Evolutionary conservation across 2,329 filamentous ascomycete species (phyloP).

Genomic region (Paraconiothyrium brasiliense): DNA sequence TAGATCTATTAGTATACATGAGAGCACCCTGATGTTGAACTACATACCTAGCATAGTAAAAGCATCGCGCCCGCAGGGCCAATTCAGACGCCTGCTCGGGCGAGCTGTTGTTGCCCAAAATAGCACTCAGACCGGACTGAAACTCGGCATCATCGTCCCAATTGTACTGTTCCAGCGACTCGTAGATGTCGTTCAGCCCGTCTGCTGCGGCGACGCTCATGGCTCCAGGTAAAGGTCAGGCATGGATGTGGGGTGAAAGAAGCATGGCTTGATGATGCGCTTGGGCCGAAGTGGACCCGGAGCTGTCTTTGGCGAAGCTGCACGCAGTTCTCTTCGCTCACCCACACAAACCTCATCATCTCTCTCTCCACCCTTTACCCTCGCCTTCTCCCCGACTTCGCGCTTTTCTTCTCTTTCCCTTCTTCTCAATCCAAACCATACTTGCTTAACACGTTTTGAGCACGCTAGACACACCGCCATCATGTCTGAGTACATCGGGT

Average conservation of each 20-base stretch:
- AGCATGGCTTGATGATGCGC: slow-evolving; percentile 1
- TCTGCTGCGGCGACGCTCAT: slow-evolving; percentile 39
- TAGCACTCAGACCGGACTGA: slow-evolving; percentile 72
- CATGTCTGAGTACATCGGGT: slow-evolving; percentile 72
- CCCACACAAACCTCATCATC: slow-evolving; percentile 19
- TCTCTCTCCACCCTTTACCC: slow-evolving; percentile 21
- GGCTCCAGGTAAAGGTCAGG: slow-evolving; percentile 16
- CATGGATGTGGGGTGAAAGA: slow-evolving; percentile 22
- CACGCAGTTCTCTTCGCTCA: slow-evolving; percentile 19
- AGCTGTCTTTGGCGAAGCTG: slow-evolving; percentile 23
- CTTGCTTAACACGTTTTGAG: slow-evolving; percentile 33
- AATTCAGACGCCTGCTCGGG: slow-evolving; percentile 65
- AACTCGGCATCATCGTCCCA: slow-evolving; percentile 76
- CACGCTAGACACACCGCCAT: slow-evolving; percentile 29
- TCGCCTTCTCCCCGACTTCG: slow-evolving; percentile 21
- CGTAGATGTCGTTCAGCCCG: slow-evolving; percentile 57
- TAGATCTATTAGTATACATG: slow-evolving; percentile 23
- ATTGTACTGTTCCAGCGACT: slow-evolving; percentile 71
- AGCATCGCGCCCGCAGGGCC: slow-evolving; percentile 73
- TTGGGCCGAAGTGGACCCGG: slow-evolving; percentile 21
- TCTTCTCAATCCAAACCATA: slow-evolving; percentile 27
- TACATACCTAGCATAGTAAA: slow-evolving; percentile 67
- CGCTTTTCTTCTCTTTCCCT: slow-evolving; percentile 31
- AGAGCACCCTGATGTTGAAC: not conserved
- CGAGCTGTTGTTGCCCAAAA: slow-evolving; percentile 67